phyloP scores from a whole-genome alignment of 495 filamentous ascomycete species.

The Hyaloscypha hepaticicola region DNA sequence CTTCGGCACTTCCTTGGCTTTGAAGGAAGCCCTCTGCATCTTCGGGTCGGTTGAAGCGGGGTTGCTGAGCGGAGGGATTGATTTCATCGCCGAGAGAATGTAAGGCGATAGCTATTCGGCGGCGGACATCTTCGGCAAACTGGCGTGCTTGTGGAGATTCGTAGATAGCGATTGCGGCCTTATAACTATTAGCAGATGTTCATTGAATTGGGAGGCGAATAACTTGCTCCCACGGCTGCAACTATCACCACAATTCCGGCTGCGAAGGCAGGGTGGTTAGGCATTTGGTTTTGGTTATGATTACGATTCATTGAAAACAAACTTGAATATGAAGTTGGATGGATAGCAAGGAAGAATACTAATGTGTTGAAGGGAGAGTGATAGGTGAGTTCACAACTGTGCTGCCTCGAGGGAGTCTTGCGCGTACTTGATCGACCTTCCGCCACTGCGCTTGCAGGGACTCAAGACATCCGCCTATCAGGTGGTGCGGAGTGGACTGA shows the following conservation, averaged over 20 bases:
- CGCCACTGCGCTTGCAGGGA: constrained; percentile 2
- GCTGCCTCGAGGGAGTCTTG: constrained; percentile 20
- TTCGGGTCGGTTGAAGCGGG: constrained; percentile 56
- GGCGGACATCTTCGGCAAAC: constrained; percentile 71
- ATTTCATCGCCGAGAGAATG: constrained; percentile 77
- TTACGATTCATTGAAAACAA: constrained; percentile 9
- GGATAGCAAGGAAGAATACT: not conserved
- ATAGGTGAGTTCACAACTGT: not conserved
- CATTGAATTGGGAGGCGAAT: not conserved
- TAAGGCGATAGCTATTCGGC: constrained; percentile 74
- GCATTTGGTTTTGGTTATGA: constrained; percentile 31
- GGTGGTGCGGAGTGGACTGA: not conserved
- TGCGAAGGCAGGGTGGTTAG: constrained; percentile 51
- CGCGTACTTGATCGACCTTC: constrained; percentile 2
- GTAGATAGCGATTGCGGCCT: constrained; percentile 76
- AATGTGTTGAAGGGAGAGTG: not conserved
- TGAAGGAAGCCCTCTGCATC: constrained; percentile 56
- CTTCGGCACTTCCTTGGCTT: constrained; percentile 51
- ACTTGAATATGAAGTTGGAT: constrained; percentile 4
- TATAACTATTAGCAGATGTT: not conserved
- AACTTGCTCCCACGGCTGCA: constrained; percentile 63
- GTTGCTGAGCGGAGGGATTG: constrained; percentile 48
- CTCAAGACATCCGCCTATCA: constrained; percentile 17
- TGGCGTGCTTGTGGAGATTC: constrained; percentile 78
- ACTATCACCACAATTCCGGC: constrained; percentile 76